These are phyloP conservation scores for Tetratostichococcus sp. DNA, from an alignment of 139 green algal species.

Conservation along the genomic window DNA sequence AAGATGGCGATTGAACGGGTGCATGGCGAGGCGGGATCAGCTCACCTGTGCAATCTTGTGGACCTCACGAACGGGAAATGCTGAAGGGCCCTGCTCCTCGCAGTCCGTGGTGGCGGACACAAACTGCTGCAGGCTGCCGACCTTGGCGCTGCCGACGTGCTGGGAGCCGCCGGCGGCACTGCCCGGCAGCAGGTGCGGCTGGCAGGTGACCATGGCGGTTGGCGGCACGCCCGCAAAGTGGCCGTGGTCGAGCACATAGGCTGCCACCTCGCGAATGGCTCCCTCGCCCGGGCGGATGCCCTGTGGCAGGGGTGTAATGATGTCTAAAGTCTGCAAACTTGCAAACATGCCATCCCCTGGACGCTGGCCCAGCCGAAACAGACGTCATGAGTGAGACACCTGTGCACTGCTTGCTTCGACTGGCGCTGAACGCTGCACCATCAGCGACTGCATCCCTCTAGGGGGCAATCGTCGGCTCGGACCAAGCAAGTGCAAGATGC, in stretches of 20 bases:
- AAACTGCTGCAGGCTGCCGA: constrained; percentile 62
- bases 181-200: background rate
- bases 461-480: too few relatives aligned
- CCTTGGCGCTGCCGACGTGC: constrained; percentile 30
- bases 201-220: constrained; percentile 51
- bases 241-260: constrained; percentile 58
- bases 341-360: background rate
- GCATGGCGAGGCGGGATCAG: background rate
- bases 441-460: too few relatives aligned
- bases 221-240: constrained; percentile 56
- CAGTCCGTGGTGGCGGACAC: constrained; percentile 47
- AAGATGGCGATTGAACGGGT: too few relatives aligned
- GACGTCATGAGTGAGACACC: too few relatives aligned
- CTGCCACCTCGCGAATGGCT: constrained; percentile 50
- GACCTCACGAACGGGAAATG: constrained; percentile 43
- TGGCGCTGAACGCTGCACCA: too few relatives aligned
- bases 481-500: background rate
- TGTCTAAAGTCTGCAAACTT: background rate
- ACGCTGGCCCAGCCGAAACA: background rate
- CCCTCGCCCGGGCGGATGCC: constrained; percentile 54
- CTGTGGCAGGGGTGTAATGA: constrained; percentile 9
- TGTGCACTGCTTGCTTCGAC: too few relatives aligned
- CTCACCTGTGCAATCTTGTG: constrained; percentile 47
- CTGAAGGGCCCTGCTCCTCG: constrained; percentile 50
- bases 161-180: background rate